A percentile compares a stretch with the other conserved stretches of the same genome.
Evolutionary conservation across 2,329 filamentous ascomycete genomes (phyloP).

Genomic region (Aphanocladium album): DNA sequence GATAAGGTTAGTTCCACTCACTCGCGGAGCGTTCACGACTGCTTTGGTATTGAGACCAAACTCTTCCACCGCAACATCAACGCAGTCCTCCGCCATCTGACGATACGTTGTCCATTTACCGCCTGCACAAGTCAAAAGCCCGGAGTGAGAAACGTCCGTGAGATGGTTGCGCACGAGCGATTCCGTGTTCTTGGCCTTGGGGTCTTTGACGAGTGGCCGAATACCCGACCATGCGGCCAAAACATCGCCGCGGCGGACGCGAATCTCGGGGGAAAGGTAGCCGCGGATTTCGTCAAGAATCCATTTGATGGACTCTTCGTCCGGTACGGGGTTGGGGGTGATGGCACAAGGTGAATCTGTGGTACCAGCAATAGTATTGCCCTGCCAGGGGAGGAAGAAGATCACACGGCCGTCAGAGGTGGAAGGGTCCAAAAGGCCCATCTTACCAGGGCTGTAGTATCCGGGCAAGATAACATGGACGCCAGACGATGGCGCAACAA

Average conservation of each 20-base stretch:
- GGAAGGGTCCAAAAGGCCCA: slow-evolving; percentile 81
- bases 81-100: slow-evolving; percentile 87
- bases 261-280: slow-evolving; percentile 80
- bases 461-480: slow-evolving; percentile 83
- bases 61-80: slow-evolving; percentile 69
- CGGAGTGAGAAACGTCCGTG: slow-evolving; percentile 71
- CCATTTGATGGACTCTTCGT: slow-evolving; percentile 82
- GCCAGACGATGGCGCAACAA: slow-evolving; percentile 79
- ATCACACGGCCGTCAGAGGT: slow-evolving; percentile 87
- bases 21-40: slow-evolving; percentile 55
- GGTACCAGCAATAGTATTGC: slow-evolving; percentile 85
- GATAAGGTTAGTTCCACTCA: slow-evolving; percentile 64
- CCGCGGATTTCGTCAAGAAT: slow-evolving; percentile 78
- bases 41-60: slow-evolving; percentile 59
- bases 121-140: slow-evolving; percentile 77
- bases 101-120: slow-evolving; percentile 93
- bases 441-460: slow-evolving; percentile 78
- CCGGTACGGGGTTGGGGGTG: slow-evolving; percentile 66
- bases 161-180: slow-evolving; percentile 85
- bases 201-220: slow-evolving; percentile 78
- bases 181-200: slow-evolving; percentile 79
- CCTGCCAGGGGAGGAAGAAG: slow-evolving; percentile 91
- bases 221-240: slow-evolving; percentile 88
- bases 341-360: slow-evolving; percentile 75
- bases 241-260: slow-evolving; percentile 79